Conservation (phyloP, 2,329 filamentous ascomycete genomes). For the Ilyonectria mors-panacis region DNA sequence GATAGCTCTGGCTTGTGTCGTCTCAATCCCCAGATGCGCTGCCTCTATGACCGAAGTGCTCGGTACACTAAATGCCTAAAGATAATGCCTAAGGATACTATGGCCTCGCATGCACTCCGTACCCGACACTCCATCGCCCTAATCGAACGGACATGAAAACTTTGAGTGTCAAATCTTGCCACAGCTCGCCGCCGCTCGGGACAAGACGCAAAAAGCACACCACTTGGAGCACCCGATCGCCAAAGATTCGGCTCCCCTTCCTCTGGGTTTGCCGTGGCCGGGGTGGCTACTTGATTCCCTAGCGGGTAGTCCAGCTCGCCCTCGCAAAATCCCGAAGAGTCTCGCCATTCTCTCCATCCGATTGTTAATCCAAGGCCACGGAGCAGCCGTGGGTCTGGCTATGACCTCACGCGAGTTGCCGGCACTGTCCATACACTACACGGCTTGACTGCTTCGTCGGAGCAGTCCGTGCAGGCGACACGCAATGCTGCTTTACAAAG, state of each 20-base stretch:
- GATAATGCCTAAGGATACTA: not conserved
- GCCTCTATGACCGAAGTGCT: conserved; percentile 16
- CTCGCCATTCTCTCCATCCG: conserved; percentile 43
- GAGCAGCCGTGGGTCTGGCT: conserved; percentile 30
- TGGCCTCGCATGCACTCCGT: conserved; percentile 15
- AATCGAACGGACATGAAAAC: conserved; percentile 15
- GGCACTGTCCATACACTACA: conserved; percentile 14
- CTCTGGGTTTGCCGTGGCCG: conserved; percentile 22
- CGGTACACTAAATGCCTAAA: conserved; percentile 8
- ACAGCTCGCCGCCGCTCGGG: conserved; percentile 22
- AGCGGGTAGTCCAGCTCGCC: conserved; percentile 26
- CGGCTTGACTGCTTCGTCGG: conserved; percentile 4
- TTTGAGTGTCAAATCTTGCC: conserved; percentile 22
- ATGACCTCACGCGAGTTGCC: conserved; percentile 39
- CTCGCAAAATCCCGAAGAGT: conserved; percentile 33
- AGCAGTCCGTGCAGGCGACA: conserved; percentile 30
- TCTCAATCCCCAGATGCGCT: conserved; percentile 28
- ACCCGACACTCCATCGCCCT: conserved; percentile 11
- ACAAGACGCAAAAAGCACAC: conserved; percentile 27
- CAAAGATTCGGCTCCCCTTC: conserved; percentile 21
- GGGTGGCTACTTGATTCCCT: conserved; percentile 17
- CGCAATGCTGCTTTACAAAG: conserved; percentile 19
- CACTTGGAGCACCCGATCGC: conserved; percentile 20
- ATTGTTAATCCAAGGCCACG: conserved; percentile 40
- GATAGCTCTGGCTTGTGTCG: conserved; percentile 31